phyloP scores from a whole-genome alignment of 2,329 filamentous ascomycete species.

The Colletotrichum sp. region DNA sequence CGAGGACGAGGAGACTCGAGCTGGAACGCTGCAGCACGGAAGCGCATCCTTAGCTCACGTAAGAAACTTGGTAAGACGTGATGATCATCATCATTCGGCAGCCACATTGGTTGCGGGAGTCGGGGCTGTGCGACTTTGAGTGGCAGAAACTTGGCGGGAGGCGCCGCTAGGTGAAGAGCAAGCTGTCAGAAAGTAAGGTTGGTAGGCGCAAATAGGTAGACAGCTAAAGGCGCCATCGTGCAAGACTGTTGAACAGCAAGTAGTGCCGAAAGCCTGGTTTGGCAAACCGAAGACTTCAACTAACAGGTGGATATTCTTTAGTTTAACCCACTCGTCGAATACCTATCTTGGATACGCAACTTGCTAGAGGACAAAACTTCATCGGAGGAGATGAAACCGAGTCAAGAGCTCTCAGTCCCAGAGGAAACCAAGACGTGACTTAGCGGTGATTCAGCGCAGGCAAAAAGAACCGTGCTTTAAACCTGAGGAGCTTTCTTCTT shows the following conservation, averaged over 20 bases:
- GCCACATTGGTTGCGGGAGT: not conserved
- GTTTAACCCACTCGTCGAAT: not conserved
- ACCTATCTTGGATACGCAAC: not conserved
- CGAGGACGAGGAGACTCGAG: not conserved
- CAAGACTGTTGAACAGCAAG: not conserved
- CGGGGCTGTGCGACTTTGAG: conserved; percentile 5
- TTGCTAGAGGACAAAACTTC: not conserved
- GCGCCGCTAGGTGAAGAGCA: not conserved
- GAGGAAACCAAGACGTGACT: not conserved
- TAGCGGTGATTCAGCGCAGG: not conserved
- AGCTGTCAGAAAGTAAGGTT: not conserved
- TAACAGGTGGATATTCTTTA: not conserved
- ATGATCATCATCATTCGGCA: not conserved
- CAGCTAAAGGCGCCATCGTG: not conserved
- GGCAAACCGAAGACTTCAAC: not conserved
- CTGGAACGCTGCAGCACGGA: not conserved
- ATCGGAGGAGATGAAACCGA: not conserved
- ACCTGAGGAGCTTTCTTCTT: not conserved
- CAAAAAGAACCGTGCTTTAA: not conserved
- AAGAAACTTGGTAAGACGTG: conserved; percentile 2
- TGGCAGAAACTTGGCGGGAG: not conserved
- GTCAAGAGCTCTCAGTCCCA: not conserved
- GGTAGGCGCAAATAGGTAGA: not conserved
- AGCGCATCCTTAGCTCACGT: conserved; percentile 5
- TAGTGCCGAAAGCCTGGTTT: not conserved